phyloP scores from a whole-genome alignment of 108 stramenopile species.

The Nannochloropsis oceanica region DNA sequence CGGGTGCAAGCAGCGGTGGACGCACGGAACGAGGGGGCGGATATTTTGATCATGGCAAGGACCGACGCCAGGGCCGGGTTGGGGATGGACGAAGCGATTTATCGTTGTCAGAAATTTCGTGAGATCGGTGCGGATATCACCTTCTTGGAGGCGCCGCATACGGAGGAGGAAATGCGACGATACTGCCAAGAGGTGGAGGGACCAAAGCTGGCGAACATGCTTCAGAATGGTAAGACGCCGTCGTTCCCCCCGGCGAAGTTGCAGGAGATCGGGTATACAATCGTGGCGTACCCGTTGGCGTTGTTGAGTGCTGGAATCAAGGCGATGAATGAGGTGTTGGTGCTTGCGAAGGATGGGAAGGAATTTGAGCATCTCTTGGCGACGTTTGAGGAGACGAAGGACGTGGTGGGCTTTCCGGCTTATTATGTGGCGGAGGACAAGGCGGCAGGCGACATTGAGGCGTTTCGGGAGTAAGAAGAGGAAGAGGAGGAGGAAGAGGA shows the following conservation, averaged over 20 bases:
- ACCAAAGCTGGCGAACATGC: conserved; percentile 88
- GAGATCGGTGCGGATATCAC: conserved; percentile 83
- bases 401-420: neutral
- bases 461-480: neutral
- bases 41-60: conserved; percentile 66
- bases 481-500: neutral
- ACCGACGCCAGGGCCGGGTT: conserved; percentile 76
- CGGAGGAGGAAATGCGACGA: conserved; percentile 29
- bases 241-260: conserved; percentile 54
- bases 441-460: neutral
- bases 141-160: conserved; percentile 55
- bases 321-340: conserved; percentile 66
- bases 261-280: conserved; percentile 78
- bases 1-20: conserved; percentile 80
- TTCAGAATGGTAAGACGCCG: conserved; percentile 78
- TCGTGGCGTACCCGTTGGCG: conserved; percentile 90
- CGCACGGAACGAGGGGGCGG: conserved; percentile 62
- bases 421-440: neutral
- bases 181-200: conserved; percentile 74
- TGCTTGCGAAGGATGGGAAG: conserved; percentile 55
- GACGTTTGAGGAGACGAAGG: conserved; percentile 48
- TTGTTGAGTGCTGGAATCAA: conserved; percentile 75
- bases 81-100: conserved; percentile 78
- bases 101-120: conserved; percentile 72
- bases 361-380: conserved; percentile 67